Evolutionary conservation across 2,329 filamentous ascomycete genomes (phyloP), one percentile per base, ranked within the genome.

Genomic region (Arthrobotrys entomopaga): DNA sequence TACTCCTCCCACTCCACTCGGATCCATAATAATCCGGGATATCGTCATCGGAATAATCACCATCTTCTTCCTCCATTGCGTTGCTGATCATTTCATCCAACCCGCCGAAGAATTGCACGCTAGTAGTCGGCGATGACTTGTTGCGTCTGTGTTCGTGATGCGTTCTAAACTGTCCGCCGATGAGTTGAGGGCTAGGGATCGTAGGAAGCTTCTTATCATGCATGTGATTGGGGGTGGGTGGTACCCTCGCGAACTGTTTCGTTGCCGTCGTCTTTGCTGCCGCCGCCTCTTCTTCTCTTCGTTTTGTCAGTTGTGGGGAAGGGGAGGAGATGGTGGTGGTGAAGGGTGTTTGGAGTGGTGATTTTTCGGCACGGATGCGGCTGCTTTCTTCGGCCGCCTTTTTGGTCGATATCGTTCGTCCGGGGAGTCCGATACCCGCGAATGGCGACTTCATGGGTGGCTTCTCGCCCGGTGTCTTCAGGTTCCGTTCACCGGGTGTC

Each of bases 51-150:
- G 54, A 59, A n/a, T 26, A 90, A 76, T 91, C 89, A 0, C 85
- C 84, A 79, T 19, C 40, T 20, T 90, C 90, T 20, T 84, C 85
- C 7, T 89, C 87, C 24, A 87, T 86, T n/a, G 90, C 86, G 15
- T 26, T 42, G n/a, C 22, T 34, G 16, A 87, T 85, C 13, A 83
- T 76, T 53, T 19, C 76, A n/a, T 80, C 80, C n/a, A 80, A 77
- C 40, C 42, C 56, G 40, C 43, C 56, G 56, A 56, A 57, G 24
- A 57, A 54, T 40, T 64, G 65, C 22, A 40, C 26, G 34, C 49
- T 61, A 2, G 19, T 48, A n/a, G 56, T 38, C 19, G 56, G 29
- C 16, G 43, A 46, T 40, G 22, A 40, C 19, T 22, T 43, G 16
- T 34, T 29, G 46, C 46, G 46, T 13, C 19, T 50, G 19, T 22